Evolutionary conservation across 331 rosid species (phyloP).

Genomic region (Malus hybrid): DNA sequence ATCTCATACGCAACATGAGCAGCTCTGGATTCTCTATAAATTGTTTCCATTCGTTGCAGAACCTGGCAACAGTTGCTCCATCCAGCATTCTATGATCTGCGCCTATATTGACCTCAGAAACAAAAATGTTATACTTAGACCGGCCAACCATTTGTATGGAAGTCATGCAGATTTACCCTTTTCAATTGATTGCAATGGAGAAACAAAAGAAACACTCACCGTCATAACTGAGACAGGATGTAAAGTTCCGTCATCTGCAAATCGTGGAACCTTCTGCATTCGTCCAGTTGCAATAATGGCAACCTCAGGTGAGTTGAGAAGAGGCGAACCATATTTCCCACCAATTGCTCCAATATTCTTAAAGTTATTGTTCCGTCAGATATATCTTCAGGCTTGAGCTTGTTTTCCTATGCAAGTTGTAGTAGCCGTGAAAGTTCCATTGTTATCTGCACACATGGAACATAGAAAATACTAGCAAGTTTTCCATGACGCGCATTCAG

Average conservation of each 20-base stretch:
- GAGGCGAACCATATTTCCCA: conserved; percentile 90
- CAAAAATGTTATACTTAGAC: background rate
- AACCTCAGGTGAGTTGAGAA: conserved; percentile 90
- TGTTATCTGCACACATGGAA: conserved; percentile 49
- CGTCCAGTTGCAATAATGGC: conserved; percentile 82
- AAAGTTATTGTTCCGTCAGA: conserved; percentile 76
- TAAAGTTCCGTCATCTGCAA: conserved; percentile 52
- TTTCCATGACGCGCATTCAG: too few species aligned
- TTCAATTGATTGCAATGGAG: too few species aligned
- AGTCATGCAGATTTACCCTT: background rate
- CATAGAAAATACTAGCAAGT: background rate
- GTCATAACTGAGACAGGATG: conserved; percentile 76
- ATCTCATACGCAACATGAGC: conserved; percentile 59
- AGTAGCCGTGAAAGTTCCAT: conserved; percentile 80
- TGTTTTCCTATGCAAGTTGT: conserved; percentile 64
- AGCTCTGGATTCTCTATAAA: conserved; percentile 72
- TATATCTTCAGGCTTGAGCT: conserved; percentile 69
- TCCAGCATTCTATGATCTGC: conserved; percentile 96
- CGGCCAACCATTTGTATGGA: background rate
- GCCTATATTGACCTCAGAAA: conserved; percentile 71
- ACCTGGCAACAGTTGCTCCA: conserved; percentile 91
- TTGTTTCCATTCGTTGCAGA: conserved; percentile 84
- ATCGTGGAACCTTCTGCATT: conserved; percentile 70
- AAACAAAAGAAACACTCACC: conserved; percentile 34
- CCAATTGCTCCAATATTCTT: conserved; percentile 94